phyloP scores from a whole-genome alignment of 2,329 filamentous ascomycete genomes.

The Ophiostoma pallidulum region DNA sequence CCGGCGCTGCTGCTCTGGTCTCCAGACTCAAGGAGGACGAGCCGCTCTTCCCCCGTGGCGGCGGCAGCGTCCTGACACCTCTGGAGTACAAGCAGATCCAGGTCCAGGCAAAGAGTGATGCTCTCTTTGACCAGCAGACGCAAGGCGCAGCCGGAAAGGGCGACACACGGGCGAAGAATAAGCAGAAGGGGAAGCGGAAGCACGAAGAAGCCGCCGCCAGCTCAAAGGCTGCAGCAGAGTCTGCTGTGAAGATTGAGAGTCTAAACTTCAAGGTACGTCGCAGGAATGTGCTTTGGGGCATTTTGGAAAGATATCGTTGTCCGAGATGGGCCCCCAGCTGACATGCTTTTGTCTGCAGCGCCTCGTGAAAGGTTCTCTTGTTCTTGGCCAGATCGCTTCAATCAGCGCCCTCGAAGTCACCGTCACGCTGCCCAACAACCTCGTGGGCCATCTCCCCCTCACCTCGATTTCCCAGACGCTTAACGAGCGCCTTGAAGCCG shows the following conservation, averaged over 20 bases:
- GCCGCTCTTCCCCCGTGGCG: constrained; percentile 83
- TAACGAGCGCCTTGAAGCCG: constrained; percentile 59
- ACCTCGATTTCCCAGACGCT: constrained; percentile 82
- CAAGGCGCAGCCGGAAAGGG: constrained; percentile 38
- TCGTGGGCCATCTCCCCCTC: constrained; percentile 80
- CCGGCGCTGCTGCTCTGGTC: constrained; percentile 25
- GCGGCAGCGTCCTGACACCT: constrained; percentile 80
- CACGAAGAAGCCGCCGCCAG: constrained; percentile 38
- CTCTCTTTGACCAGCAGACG: constrained; percentile 73
- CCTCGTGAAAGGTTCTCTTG: constrained; percentile 72
- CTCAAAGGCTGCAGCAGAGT: constrained; percentile 38
- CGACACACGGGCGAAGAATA: constrained; percentile 41
- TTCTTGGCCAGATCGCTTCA: constrained; percentile 76
- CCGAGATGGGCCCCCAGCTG: too few relatives aligned
- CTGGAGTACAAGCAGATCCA: constrained; percentile 95
- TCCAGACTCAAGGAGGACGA: constrained; percentile 65
- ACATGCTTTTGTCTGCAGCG: constrained; percentile 44
- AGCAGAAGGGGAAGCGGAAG: constrained; percentile 42
- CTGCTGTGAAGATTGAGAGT: constrained; percentile 66
- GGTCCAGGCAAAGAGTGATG: constrained; percentile 85
- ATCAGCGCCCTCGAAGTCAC: constrained; percentile 73
- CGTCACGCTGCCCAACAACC: constrained; percentile 82
- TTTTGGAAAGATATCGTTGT: neutral
- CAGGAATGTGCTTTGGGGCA: neutral
- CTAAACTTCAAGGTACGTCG: constrained; percentile 73